Evolutionary conservation across 2,329 filamentous ascomycete genomes (phyloP).

Genomic region (Sarocladium strictum): DNA sequence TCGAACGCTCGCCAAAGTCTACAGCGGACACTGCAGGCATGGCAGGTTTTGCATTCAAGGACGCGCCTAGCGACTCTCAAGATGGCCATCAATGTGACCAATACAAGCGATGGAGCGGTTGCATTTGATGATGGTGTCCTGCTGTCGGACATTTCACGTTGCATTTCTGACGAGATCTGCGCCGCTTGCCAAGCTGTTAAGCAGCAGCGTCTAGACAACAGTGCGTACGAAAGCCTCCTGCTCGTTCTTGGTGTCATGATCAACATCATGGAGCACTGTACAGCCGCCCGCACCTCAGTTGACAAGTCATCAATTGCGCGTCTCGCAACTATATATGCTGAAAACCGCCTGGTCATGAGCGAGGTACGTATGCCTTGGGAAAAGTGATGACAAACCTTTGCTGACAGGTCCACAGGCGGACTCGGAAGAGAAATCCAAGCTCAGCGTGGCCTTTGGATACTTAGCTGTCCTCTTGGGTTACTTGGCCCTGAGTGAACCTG

Average conservation of each 20-base stretch:
- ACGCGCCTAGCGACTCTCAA: slow-evolving; percentile 26
- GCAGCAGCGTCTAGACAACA: slow-evolving; percentile 41
- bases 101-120: slow-evolving; percentile 68
- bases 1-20: slow-evolving; percentile 25
- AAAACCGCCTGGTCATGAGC: slow-evolving; percentile 57
- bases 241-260: slow-evolving; percentile 78
- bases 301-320: slow-evolving; percentile 42
- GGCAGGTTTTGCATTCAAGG: slow-evolving; percentile 18
- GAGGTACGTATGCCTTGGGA: slow-evolving; percentile 49
- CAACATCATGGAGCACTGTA: slow-evolving; percentile 77
- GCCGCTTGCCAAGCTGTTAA: slow-evolving; percentile 41
- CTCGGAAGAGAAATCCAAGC: slow-evolving; percentile 66
- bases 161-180: slow-evolving; percentile 46
- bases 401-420: slow-evolving; percentile 46
- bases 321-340: slow-evolving; percentile 61
- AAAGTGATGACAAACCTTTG: background rate
- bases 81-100: slow-evolving; percentile 79
- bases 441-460: slow-evolving; percentile 82
- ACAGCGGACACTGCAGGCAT: slow-evolving; percentile 20
- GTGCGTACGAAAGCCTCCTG: slow-evolving; percentile 63
- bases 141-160: slow-evolving; percentile 39
- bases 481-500: slow-evolving; percentile 54
- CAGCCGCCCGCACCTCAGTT: slow-evolving; percentile 45
- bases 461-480: slow-evolving; percentile 79
- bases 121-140: slow-evolving; percentile 59